Evolutionary conservation across 257 asterid species (phyloP).

Genomic region (Verbena officinalis): DNA sequence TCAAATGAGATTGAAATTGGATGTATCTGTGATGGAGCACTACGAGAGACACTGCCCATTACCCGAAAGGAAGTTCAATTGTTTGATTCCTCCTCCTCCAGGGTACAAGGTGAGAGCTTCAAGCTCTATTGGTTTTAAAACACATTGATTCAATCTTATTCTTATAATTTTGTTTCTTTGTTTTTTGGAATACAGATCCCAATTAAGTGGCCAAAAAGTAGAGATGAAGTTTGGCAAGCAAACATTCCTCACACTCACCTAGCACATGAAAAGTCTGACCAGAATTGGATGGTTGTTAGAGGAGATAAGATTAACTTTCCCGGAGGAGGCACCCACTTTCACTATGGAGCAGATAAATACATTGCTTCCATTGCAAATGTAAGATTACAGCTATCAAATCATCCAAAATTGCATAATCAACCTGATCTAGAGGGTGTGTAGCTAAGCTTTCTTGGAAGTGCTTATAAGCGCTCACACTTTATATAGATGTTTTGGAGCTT

Average conservation of each 20-base stretch:
- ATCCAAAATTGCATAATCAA: conserved; percentile 6
- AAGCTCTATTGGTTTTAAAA: conserved; percentile 15
- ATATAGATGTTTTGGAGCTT: no score
- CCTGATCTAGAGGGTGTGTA: no score
- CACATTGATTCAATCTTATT: conserved; percentile 11
- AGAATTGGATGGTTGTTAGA: conserved; percentile 97
- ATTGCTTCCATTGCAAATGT: conserved; percentile 91
- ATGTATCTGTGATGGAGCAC: conserved; percentile 96
- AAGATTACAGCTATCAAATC: conserved; percentile 34
- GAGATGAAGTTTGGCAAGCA: conserved; percentile 95
- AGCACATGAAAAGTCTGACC: conserved; percentile 94
- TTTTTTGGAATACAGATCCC: conserved; percentile 55
- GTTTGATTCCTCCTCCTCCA: conserved; percentile 94
- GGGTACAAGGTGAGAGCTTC: conserved; percentile 77
- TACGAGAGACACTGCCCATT: conserved; percentile 95
- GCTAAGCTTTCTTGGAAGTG: no score
- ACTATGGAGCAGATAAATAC: conserved; percentile 91
- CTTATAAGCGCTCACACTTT: no score
- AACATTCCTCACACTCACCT: conserved; percentile 97
- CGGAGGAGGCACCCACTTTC: conserved; percentile 98
- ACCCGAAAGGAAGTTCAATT: conserved; percentile 91
- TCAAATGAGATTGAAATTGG: conserved; percentile 91
- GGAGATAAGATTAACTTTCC: conserved; percentile 84
- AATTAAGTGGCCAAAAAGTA: conserved; percentile 92
- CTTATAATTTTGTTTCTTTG: conserved; percentile 17